Evolutionary conservation across 169 alveolate species (phyloP), one percentile per base, ranked within the genome.

Genomic region (Cryptosporidium tyzzeri): DNA sequence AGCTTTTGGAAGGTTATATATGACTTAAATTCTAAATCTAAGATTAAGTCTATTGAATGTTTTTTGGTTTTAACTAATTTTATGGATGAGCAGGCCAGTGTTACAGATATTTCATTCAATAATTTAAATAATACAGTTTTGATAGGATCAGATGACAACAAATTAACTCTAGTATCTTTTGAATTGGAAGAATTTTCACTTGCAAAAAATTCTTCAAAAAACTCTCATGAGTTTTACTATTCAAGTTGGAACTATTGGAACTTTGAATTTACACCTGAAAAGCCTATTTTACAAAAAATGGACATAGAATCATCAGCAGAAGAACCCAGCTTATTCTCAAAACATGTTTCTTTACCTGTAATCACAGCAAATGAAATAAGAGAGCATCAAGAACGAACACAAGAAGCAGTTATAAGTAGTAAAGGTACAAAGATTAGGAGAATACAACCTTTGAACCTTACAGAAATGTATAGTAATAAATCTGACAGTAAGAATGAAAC

Each of bases 71-170:
- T 80, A 21, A 61, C 89, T 29, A 80, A 80, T 44, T 80, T 80
- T 50, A 80, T 80, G 75, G 89, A 80, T 62, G 89, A 80, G 41
- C 89, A 80, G 39, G 89, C 89, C 9, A 80, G 89, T 50, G 75
- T 80, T 16, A 80, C 89, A 5, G 89, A 59, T 26, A 80, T 80
- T 29, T 37, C 89, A 12, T 80, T 80, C 62, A 65, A 80, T 50
- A 62, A 62, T 29, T 23, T 65, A 50, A 65, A 59, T 65, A 62
- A 59, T 26, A 8, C 75, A 23, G 41, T 80, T 5, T 44, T 80
- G 18, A 80, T 80, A 16, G 89, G 89, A n/a, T 80, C 89, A 31
- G 89, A 80, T 65, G 89, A 80, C 50, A 80, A 80, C 39, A 80
- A 80, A 48, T 31, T 80, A 16, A 80, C 89, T 4, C 35, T 62